Evolutionary conservation across 331 rosid genomes (phyloP), one percentile per base, ranked within the genome.

Genomic region (Cydonia oblonga): DNA sequence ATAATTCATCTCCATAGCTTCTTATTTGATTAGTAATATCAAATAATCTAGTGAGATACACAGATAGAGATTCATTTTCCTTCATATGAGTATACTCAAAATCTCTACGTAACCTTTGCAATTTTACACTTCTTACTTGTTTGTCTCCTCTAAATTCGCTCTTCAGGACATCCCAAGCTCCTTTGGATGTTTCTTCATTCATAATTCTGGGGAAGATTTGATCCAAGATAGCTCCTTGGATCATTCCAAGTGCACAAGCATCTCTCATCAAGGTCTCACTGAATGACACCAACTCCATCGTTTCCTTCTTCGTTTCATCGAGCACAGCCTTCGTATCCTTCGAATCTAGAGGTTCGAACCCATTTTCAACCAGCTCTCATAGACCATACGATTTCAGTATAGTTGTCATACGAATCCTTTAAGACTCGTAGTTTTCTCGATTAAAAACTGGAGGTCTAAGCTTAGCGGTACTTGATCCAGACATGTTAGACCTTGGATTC

Each of bases 201-300:
- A 46, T 2, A 46, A 46, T 15, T 5, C 0, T 46, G n/a, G n/a
- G n/a, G 19, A 46, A 46, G 8, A 46, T 15, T 46, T 46, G 53
- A 46, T 15, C 1, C 0, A 0, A 46, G 9, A 46, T 0, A 46
- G 0, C n/a, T 46, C 8, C 0, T 46, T 46, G 1, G 53, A 15
- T 46, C n/a, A 46, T 46, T 46, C 8, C 3, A 15, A 46, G 0
- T 5, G n/a, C 8, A 0, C 3, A 0, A 46, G 3, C n/a, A 46
- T 46, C 53, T 46, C 3, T 15, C n/a, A 46, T 46, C n/a, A 46
- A 46, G n/a, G 53, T 46, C 3, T 46, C 8, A 46, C 3, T 15
- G 0, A 46, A 46, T 46, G 9, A 15, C n/a, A 15, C n/a, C n/a
- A 46, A 46, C 8, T 15, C 0, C 9, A 6, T 46, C 2, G 53